These are phyloP conservation scores for Pythium volutum DNA, from an alignment of 352 stramenopile species.

Conservation along the genomic window DNA sequence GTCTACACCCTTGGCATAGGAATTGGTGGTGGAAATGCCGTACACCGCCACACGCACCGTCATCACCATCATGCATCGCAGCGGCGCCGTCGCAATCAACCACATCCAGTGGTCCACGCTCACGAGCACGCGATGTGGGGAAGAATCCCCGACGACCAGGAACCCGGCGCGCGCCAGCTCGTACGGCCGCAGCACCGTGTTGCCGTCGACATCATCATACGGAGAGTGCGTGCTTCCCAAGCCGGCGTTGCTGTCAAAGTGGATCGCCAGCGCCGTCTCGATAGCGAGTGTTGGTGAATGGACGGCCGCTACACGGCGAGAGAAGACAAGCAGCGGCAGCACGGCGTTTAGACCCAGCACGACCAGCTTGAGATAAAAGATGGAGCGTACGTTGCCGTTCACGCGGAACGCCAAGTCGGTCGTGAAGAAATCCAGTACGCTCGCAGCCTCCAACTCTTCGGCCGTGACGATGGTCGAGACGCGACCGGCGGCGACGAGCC, in stretches of 20 bases:
- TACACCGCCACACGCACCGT: too few species aligned
- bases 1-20: too few species aligned
- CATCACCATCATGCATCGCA: too few species aligned
- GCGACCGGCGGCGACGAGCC: constrained; percentile 25
- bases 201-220: not conserved
- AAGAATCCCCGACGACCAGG: too few species aligned
- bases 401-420: constrained; percentile 25
- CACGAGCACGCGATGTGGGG: too few species aligned
- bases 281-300: constrained; percentile 22
- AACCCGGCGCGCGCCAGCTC: too few species aligned
- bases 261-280: too few species aligned
- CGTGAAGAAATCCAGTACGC: constrained; percentile 24
- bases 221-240: not conserved
- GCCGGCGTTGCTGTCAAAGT: too few species aligned
- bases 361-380: constrained; percentile 30
- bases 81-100: too few species aligned
- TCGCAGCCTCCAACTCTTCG: constrained; percentile 24
- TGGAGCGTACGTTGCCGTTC: constrained; percentile 26
- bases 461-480: constrained; percentile 26
- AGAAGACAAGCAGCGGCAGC: constrained; percentile 20
- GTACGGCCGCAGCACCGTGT: too few species aligned
- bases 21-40: too few species aligned
- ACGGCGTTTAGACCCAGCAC: constrained; percentile 32
- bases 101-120: too few species aligned
- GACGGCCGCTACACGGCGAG: not conserved